Evolutionary conservation across 441 rosid genomes (phyloP), one percentile per base, ranked within the genome.

Genomic region (Corymbia calophylla): DNA sequence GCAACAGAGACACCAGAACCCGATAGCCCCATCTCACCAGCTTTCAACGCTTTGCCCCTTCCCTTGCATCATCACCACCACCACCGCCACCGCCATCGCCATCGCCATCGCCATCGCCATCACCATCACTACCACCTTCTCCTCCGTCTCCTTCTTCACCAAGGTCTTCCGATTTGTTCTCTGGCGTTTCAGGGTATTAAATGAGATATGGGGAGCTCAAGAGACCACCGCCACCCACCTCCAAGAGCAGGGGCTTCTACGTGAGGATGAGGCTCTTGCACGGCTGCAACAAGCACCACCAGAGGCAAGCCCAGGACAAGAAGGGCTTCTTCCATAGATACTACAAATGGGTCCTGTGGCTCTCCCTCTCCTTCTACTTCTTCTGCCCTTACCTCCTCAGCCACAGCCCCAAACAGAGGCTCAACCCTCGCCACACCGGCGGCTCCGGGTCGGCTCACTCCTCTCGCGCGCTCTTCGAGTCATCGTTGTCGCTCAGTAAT

Each of bases 321-420:
- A 84, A 60, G 70, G 89, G 87, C 92, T 91, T 93, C 6, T 96
- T 91, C 88, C 94, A 92, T 77, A 96, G 89, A 89, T 94, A 95
- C 89, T 97, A 95, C 97, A 96, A 94, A 94, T 98, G 97, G 97
- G 54, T 96, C 87, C 97, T 98, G 54, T 97, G 98, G 97, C 68
- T 97, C 35, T 91, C 93, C 56, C 93, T 97, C 6, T 91, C 97
- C 88, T 96, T 97, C 6, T 98, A 97, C 90, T 96, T 98, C 91
- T 91, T 97, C 60, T 94, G 89, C 89, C 95, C 99, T 48, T 98
- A 93, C 93, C 93, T 96, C 90, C 90, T 96, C 54, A 94, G 89
- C 88, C 94, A 95, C 92, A 94, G 95, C 64, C 92, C 95, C 48
- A 49, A 35, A 21, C 68, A 87, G 17, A 58, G 84, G 55, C 88